Base-by-base conservation (phyloP, 1,284 basidiomycete genomes). In the Schizophyllum amplum region DNA sequence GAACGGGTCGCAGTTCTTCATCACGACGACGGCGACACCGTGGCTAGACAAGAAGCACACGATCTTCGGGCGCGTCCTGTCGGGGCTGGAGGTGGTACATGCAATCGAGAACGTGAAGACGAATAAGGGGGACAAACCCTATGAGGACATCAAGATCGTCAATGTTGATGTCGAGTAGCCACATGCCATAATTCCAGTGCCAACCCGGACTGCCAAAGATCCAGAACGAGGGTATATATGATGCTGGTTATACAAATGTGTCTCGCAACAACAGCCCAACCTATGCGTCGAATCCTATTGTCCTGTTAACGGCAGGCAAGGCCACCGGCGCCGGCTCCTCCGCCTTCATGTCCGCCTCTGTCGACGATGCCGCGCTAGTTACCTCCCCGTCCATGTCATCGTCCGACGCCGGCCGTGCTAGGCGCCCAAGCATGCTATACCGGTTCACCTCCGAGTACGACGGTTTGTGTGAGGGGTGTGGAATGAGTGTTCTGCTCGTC, bases 41-140 rank as follows among this genome's bases (percentile, higher is more conserved):
- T 98, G 94, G 94, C 76, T 99, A 55, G 92, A 96, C 71, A 95
- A 93, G 68, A 99, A 99, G 68, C 94, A 98, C 69, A 94, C 92
- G 0, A 92, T 95, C 62, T 96, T 96, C 65, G 92, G 93, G 7
- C 84, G 92, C 13, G 87, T 92, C 21, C 80, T 88, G 33, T 83
- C 85, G 47, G 91, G 90, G 51, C 76, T 91, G 63, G 90, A 93
- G 64, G 80, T 96, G 47, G 84, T 96, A n/a, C 88, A 92, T 69
- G 73, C 77, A 33, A 89, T 97, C 65, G 94, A 97, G 72, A 82
- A 81, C 55, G 78, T 87, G 55, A 86, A 86, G 70, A 84, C 83
- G 47, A 88, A 85, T 73, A 93, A 94, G 73, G 72, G 78, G 54
- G 92, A 96, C 68, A 91, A 90, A 69, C 93, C 93, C 24, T 90